Evolutionary conservation across 2,329 filamentous ascomycete species (phyloP), one percentile per base, ranked within the genome.

Genomic region (Verticillium isaacii): DNA sequence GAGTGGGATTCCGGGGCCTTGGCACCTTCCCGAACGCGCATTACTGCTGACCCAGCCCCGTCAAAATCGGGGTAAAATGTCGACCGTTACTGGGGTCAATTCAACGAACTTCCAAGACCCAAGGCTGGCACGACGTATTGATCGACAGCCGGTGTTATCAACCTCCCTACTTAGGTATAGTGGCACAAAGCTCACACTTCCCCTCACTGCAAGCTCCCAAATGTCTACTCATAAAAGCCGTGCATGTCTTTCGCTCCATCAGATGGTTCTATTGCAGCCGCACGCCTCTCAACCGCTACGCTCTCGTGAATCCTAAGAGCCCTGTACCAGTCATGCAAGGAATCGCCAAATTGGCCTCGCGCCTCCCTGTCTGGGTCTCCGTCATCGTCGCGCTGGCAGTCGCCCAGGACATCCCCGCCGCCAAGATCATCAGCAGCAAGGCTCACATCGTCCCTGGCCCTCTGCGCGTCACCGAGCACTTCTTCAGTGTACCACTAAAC

Each of bases 371-470:
- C 32, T 23, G 29, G 56, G 7, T 57, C 56, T 34, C 56, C 56
- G 56, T 32, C 57, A 8, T 50, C 25, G 37, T 19, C 14, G 25
- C 23, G 19, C 29, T 29, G 19, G 64, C 64, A 59, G 41, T 60
- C 11, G 32, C 32, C n/a, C 32, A 57, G 56, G 19, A 17, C 56
- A 57, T 57, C 32, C n/a, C 56, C n/a, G 56, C 73, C 56, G 56
- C 56, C 32, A 34, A 57, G 56, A 19, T 57, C 32, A 3, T 36
- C 11, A 36, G 34, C 34, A 36, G 34, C 34, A 36, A 36, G 34
- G 34, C 34, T 36, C 34, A 36, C 34, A 50, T 60, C 50, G 59
- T 60, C 19, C 50, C 57, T 29, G 41, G 58, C 17, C 41, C 58
- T 15, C 29, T 59, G n/a, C 58, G 58, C 58, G 41, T 59, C 29